Base-by-base conservation (phyloP, 2,329 filamentous ascomycete species). In the Pseudogymnoascus sp. region DNA sequence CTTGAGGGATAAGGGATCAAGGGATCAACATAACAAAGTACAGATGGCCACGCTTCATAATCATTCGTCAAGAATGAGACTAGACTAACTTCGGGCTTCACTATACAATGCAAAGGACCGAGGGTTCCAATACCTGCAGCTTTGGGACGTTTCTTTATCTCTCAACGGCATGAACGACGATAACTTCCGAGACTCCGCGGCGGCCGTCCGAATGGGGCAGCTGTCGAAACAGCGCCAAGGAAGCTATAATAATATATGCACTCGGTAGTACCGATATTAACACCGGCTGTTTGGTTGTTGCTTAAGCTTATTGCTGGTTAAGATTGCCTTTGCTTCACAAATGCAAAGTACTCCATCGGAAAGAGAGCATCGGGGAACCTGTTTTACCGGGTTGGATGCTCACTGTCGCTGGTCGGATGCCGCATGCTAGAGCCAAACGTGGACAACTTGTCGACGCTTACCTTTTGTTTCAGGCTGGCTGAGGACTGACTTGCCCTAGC, bases 231-330 rank as follows among this genome's bases (percentile, higher is more conserved):
- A 33, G 25, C 11, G 49, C 28, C 49, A 55, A 55, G 49, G 25
- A 33, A 25, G 41, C 19, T 25, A 22, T 45, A 45, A 19, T 25
- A 25, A 19, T 8, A 33, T 4, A 19, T 33, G n/a, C 28, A 33
- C n/a, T 1, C 45, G 25, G 45, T 33, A 52, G 25, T 11, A 16
- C 45, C 45, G n/a, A 52, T 30, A 52, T 52, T 30, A 52, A 52
- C 45, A 52, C 49, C 28, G 49, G 49, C 28, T 55, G 28, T 55
- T 55, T 55, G 49, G 28, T 55, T 8, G 28, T 30, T 33, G 49
- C 49, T 55, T 55, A 55, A 55, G 49, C 49, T 55, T 55, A 55
- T 55, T 55, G 8, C 28, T 55, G 49, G 28, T 9, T 33, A 19
- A 33, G 25, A 55, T 55, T 49, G 28, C 49, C 28, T 9, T 55